Evolutionary conservation across 2,329 filamentous ascomycete species (phyloP).

Genomic region (Aspergillus aculeatinus): DNA sequence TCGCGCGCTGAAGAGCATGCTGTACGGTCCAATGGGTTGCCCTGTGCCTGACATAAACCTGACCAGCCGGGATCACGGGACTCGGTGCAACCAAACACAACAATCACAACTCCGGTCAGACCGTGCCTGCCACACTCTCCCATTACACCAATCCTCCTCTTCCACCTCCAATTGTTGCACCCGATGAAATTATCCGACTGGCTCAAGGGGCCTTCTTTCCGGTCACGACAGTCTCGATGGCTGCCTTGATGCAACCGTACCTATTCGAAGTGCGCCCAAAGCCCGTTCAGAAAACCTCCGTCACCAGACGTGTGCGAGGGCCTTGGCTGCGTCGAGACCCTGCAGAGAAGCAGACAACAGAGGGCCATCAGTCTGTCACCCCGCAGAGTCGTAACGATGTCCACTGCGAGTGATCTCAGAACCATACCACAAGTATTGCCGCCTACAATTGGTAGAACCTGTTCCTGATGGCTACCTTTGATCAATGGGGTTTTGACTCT

Average conservation of each 20-base stretch:
- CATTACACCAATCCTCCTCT: neutral
- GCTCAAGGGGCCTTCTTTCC: neutral
- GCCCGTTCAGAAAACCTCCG: neutral
- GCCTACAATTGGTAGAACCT: neutral
- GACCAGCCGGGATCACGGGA: slow-evolving; percentile 1
- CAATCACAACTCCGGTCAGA: neutral
- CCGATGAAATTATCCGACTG: neutral
- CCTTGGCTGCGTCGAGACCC: slow-evolving; percentile 1
- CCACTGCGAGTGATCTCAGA: neutral
- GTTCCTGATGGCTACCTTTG: neutral
- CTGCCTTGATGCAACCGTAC: slow-evolving; percentile 4
- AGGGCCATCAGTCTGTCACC: neutral
- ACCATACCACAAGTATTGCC: neutral
- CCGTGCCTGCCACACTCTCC: neutral
- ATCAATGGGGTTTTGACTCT: neutral
- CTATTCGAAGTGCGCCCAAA: neutral
- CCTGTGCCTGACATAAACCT: neutral
- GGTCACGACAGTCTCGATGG: neutral
- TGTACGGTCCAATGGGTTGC: neutral
- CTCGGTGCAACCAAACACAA: neutral
- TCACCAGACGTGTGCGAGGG: slow-evolving; percentile 11
- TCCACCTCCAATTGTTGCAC: neutral
- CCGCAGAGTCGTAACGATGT: neutral
- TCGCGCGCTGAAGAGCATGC: neutral
- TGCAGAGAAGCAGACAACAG: neutral